phyloP scores from a whole-genome alignment of 257 asterid species.

The Verbena officinalis region DNA sequence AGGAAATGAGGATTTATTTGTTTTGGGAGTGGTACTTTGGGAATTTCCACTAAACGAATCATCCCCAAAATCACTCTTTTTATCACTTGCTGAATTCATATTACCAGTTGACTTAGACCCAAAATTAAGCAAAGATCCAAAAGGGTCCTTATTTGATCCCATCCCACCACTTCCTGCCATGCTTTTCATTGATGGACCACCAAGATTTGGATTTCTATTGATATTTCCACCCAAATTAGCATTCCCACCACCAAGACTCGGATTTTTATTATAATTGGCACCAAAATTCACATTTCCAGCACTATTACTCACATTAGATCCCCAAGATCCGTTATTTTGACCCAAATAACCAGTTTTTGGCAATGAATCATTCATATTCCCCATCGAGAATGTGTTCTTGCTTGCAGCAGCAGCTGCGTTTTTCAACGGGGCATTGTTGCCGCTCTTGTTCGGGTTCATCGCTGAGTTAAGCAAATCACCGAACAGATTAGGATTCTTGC shows the following conservation, averaged over 20 bases:
- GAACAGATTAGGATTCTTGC: slow-evolving; percentile 80
- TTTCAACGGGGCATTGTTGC: slow-evolving; percentile 65
- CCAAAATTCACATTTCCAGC: slow-evolving; percentile 45
- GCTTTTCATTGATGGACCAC: slow-evolving; percentile 58
- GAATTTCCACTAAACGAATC: too few relatives aligned
- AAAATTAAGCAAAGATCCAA: slow-evolving; percentile 80
- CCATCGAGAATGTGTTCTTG: slow-evolving; percentile 59
- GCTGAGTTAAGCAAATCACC: slow-evolving; percentile 84
- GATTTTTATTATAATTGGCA: slow-evolving; percentile 25
- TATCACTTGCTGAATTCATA: slow-evolving; percentile 49
- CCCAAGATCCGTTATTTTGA: slow-evolving; percentile 44
- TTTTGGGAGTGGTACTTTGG: too few relatives aligned
- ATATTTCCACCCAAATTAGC: slow-evolving; percentile 46
- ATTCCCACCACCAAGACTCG: slow-evolving; percentile 40
- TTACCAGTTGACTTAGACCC: slow-evolving; percentile 47
- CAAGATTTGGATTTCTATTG: slow-evolving; percentile 47
- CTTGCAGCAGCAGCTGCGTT: slow-evolving; percentile 46
- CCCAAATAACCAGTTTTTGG: slow-evolving; percentile 52
- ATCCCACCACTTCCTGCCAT: slow-evolving; percentile 58
- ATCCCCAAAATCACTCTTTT: slow-evolving; percentile 25
- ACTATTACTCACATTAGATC: slow-evolving; percentile 39
- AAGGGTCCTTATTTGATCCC: slow-evolving; percentile 69
- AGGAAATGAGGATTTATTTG: too few relatives aligned
- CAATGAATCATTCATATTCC: slow-evolving; percentile 69
- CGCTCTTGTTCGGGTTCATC: slow-evolving; percentile 61